phyloP scores from a whole-genome alignment of 345 rosid genomes.

The Salix udensis region DNA sequence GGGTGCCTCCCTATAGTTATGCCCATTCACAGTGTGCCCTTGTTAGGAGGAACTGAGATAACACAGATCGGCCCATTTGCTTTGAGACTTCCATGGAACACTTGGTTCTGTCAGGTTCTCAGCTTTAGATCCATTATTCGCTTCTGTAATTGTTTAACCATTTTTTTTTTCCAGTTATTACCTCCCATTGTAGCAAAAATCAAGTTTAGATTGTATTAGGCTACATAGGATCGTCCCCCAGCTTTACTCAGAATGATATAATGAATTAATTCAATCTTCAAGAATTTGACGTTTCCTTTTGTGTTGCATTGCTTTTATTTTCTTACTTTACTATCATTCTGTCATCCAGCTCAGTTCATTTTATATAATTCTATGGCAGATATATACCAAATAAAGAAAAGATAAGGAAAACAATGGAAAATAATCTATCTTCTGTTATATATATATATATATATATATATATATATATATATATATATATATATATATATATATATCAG shows the following conservation, averaged over 20 bases:
- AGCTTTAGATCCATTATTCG: constrained; percentile 19
- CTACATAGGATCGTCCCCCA: constrained; percentile 15
- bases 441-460: no score
- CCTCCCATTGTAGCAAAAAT: constrained; percentile 19
- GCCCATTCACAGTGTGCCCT: constrained; percentile 10
- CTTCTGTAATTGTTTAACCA: constrained; percentile 29
- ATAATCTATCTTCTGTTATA: no score
- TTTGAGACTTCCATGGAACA: constrained; percentile 16
- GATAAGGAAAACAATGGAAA: neutral
- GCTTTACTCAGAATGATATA: constrained; percentile 31
- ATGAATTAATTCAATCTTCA: constrained; percentile 16
- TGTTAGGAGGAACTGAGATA: constrained; percentile 13
- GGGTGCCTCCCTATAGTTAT: constrained; percentile 7
- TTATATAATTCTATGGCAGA: neutral
- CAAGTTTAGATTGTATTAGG: constrained; percentile 19
- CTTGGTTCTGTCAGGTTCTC: constrained; percentile 14
- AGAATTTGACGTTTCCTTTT: constrained; percentile 8
- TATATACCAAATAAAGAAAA: neutral
- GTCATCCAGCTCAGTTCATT: neutral
- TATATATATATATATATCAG: no score
- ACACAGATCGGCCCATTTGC: constrained; percentile 19
- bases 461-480: no score
- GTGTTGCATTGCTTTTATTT: neutral
- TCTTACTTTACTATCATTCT: neutral
- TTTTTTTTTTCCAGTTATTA: neutral